A percentile compares a stretch with the other conserved stretches of the same genome.
These are phyloP conservation scores for Pestalotiopsis sp. DNA, from an alignment of 2,329 filamentous ascomycete species.

Conservation along the genomic window DNA sequence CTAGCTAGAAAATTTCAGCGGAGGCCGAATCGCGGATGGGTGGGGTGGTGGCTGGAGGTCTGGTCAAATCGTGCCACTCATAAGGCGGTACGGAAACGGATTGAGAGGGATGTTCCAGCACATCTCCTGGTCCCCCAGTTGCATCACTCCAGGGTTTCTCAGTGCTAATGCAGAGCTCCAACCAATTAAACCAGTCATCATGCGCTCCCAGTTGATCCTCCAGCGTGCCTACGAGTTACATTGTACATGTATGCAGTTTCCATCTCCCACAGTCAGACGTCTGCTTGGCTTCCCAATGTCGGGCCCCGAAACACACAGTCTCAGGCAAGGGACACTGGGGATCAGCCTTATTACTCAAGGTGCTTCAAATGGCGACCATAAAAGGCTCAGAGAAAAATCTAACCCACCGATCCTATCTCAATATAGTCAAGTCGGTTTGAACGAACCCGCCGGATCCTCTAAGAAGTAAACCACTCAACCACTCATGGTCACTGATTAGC, in stretches of 20 bases:
- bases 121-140: background rate
- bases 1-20: conserved; percentile 5
- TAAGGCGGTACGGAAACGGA: background rate
- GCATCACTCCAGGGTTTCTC: background rate
- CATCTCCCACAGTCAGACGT: no score
- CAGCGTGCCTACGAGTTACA: background rate
- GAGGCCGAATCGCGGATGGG: background rate
- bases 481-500: background rate
- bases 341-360: background rate
- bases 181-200: background rate
- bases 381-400: background rate
- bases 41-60: background rate
- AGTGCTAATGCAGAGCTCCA: background rate
- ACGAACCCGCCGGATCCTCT: background rate
- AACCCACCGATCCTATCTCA: background rate
- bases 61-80: background rate
- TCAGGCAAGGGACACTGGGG: background rate
- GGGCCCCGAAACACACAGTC: background rate
- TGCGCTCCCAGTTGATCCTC: background rate
- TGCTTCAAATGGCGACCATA: background rate
- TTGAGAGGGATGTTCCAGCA: background rate
- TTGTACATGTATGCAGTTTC: no score
- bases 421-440: background rate
- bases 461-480: background rate
- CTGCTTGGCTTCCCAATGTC: background rate